Evolutionary conservation across 129 eudicot species (phyloP), one percentile per base, ranked within the genome.

Genomic region (Escallonia rubra): DNA sequence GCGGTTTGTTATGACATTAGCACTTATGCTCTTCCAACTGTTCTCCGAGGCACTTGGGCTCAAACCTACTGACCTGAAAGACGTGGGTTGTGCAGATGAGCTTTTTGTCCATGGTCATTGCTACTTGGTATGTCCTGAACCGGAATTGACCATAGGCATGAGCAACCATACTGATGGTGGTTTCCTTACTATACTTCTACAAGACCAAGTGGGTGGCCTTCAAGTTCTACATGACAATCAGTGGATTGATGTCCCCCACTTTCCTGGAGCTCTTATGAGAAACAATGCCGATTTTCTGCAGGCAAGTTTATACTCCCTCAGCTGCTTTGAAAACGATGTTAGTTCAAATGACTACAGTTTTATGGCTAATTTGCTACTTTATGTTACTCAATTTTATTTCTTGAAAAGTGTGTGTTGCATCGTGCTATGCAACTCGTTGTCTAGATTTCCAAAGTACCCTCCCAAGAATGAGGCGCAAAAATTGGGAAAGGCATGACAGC

Each of bases 21-120:
- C 74, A 3, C 41, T 4, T 34, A 42, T 51, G 10, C 44, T 79
- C 46, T 70, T 79, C 15, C 69, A 58, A n/a, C 55, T 79, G 15
- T 59, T 80, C 8, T 75, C 81, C 5, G 78, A 80, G 74, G 81
- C 78, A 7, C 70, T 80, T 15, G 79, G 79, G 15, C 83, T 78
- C 4, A 55, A 79, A n/a, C 48, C 78, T 1, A 57, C 10, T 47
- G 56, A 53, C 9, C 52, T 80, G 54, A 38, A 58, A 11, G 73
- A 80, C 53, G 59, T 75, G 81, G 70, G 50, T 3, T 75, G 85
- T 41, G 80, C 76, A 2, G 53, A 75, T 23, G 77, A 74, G 40
- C 72, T 79, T 13, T 41, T 53, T 2, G 47, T 73, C 23, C 3
- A 67, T 43, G 73, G 49, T 13, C 71, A 80, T 57, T 71, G 40